Evolutionary conservation across 306 rosid genomes (phyloP).

Genomic region (Prosopis cineraria): DNA sequence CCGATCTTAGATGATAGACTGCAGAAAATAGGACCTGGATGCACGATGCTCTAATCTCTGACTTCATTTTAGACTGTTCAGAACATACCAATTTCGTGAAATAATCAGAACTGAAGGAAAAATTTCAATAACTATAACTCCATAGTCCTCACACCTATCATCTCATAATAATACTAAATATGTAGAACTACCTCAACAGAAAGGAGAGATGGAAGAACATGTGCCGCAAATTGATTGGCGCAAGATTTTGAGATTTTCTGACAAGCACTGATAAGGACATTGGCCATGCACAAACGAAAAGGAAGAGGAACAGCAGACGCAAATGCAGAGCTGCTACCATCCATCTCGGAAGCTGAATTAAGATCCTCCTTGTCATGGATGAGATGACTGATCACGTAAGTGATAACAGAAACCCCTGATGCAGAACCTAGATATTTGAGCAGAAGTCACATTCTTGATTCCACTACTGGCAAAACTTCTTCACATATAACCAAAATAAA

Average conservation of each 20-base stretch:
- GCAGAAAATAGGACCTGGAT: constrained; percentile 84
- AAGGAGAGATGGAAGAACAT: constrained; percentile 62
- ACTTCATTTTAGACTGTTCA: constrained; percentile 49
- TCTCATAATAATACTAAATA: constrained; percentile 2
- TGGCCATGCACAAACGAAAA: constrained; percentile 82
- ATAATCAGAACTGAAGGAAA: constrained; percentile 25
- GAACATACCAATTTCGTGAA: constrained; percentile 36
- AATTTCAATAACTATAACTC: constrained; percentile 22
- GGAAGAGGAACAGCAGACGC: constrained; percentile 50
- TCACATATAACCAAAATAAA: constrained; percentile 15
- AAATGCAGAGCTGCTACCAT: constrained; percentile 23
- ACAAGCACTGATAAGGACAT: constrained; percentile 86
- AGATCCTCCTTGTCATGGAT: constrained; percentile 30
- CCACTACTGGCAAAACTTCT: constrained; percentile 21
- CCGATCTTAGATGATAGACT: constrained; percentile 76
- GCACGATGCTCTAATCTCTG: constrained; percentile 83
- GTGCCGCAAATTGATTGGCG: constrained; percentile 56
- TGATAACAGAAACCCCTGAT: constrained; percentile 46
- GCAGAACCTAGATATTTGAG: constrained; percentile 44
- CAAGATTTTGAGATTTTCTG: constrained; percentile 71
- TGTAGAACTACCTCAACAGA: constrained; percentile 62
- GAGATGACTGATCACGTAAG: constrained; percentile 52
- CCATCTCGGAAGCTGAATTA: constrained; percentile 36
- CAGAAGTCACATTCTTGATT: constrained; percentile 24
- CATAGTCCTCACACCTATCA: constrained; percentile 3